Percentiles rank a stretch among this genome's conserved stretches.
phyloP scores from a whole-genome alignment of 2,329 filamentous ascomycete species.

The Neonectria sp. region DNA sequence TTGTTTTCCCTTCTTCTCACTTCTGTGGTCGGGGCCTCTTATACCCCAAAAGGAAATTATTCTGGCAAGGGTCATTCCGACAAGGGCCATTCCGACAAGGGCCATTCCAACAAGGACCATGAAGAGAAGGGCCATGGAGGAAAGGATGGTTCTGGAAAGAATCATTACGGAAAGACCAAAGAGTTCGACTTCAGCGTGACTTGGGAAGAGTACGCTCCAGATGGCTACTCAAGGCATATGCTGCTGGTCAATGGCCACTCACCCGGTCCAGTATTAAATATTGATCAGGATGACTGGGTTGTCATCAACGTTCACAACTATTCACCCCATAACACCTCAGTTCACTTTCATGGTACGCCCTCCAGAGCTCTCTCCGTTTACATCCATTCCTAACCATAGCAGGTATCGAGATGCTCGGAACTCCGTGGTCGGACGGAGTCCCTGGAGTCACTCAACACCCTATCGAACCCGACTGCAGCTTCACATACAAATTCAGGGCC shows the following conservation, averaged over 20 bases:
- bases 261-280: slow-evolving; percentile 72
- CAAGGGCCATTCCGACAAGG: not conserved
- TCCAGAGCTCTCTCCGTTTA: fast-evolving
- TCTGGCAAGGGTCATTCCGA: too few species aligned
- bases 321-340: slow-evolving; percentile 62
- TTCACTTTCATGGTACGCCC: slow-evolving; percentile 65
- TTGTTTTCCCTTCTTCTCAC: slow-evolving; percentile 11
- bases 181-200: slow-evolving; percentile 52
- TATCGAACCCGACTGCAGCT: slow-evolving; percentile 64
- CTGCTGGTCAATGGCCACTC: slow-evolving; percentile 72
- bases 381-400: slow-evolving; percentile 10
- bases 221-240: slow-evolving; percentile 62
- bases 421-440: slow-evolving; percentile 74
- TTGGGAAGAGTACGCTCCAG: slow-evolving; percentile 57
- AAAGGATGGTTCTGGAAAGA: not conserved
- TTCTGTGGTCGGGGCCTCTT: slow-evolving; percentile 10
- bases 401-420: slow-evolving; percentile 65
- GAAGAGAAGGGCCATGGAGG: not conserved
- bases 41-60: not conserved
- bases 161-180: slow-evolving; percentile 25
- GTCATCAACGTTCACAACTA: slow-evolving; percentile 62
- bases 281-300: slow-evolving; percentile 66
- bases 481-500: slow-evolving; percentile 69
- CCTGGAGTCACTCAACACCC: slow-evolving; percentile 69
- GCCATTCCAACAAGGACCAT: not conserved